Base-by-base conservation (phyloP, 179 eudicot genomes). In the Carnegiea gigantea region DNA sequence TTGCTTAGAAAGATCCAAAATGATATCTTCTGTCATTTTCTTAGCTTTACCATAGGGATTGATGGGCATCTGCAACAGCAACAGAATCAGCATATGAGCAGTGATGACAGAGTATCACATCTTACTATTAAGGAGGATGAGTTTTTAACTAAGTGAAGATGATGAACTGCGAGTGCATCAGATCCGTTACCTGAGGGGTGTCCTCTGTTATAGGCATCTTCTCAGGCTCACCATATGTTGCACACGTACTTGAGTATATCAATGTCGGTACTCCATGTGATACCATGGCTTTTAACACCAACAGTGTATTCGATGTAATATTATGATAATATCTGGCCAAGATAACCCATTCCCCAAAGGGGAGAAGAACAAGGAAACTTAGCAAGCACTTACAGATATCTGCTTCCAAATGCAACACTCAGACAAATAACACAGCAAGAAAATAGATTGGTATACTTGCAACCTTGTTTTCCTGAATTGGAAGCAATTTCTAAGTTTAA, bases 11-110 rank as follows among this genome's bases (percentile, higher is more conserved):
- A 90, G 90, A 84, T 95, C 98, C 84, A 95, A 86, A 78, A 95
- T 95, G 26, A 95, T 90, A 86, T 95, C 98, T 85, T 95, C 98
- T 9, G 98, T 88, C 98, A 95, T 95, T 85, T 93, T 95, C 92
- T 95, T 93, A 40, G 98, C 98, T 87, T 95, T 95, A 82, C 98
- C 98, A 84, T 95, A 95, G 30, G 98, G 98, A 84, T 95, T 95
- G 73, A 95, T 95, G 20, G 98, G 98, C 82, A 83, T 73, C 98
- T 95, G 90, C 80, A 80, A 11, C 78, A 84, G 84, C 71, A 80
- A 36, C 80, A 79, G 78, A 70, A 57, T 81, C 40, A 78, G 72
- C 75, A 46, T 17, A 43, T 67, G 78, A 14, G 33, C 73, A 70
- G 10, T 26, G 1, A 70, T 18, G 20, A 70, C 23, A 6, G 2